Evolutionary conservation across 2,329 filamentous ascomycete genomes (phyloP), one percentile per base, ranked within the genome.

Genomic region (Hypoxylon sp.): DNA sequence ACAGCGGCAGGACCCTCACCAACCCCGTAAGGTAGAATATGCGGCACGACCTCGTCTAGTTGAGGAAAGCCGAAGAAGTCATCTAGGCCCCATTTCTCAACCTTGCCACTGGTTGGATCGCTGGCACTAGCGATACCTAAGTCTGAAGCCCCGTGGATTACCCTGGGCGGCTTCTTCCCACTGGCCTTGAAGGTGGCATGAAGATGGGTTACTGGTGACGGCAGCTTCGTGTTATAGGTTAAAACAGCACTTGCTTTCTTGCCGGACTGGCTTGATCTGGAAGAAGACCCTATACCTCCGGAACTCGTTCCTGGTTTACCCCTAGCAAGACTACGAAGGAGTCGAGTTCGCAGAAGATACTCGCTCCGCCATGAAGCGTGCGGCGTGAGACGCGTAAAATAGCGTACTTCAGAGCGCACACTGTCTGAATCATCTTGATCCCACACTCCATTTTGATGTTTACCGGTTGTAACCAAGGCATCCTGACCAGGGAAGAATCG

Each of bases 361-460:
- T 99, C 96, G 80, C 93, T 98, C 73, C 95, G 89, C 95, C 96
- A 98, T 7, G 94, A 96, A n/a, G 94, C 92, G 68, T 94, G 82
- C 2, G 90, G 86, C 8, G 93, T 97, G 60, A 99, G 85, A 47
- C 94, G 89, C 15, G 92, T 89, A 76, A 98, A 99, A 71, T 89
- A 88, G 48, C 94, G 92, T 73, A 88, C 88, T 76, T 96, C 92
- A 0, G 92, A 91, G 29, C 88, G 87, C 48, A 94, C 82, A 60
- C 79, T 79, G 75, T 88, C 89, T 59, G 81, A 79, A 50, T 80
- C 79, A 37, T 88, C 82, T 24, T 83, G 80, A 21, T 84, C 82
- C 73, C 82, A 81, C 1, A 80, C 74, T 19, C 80, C 79, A 13
- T 74, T 75, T 39, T 78, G 77, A 62, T 81, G 76, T 44, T 82